phyloP scores from a whole-genome alignment of 176 grass and related monocot species.

The Alloteropsis semialata region DNA sequence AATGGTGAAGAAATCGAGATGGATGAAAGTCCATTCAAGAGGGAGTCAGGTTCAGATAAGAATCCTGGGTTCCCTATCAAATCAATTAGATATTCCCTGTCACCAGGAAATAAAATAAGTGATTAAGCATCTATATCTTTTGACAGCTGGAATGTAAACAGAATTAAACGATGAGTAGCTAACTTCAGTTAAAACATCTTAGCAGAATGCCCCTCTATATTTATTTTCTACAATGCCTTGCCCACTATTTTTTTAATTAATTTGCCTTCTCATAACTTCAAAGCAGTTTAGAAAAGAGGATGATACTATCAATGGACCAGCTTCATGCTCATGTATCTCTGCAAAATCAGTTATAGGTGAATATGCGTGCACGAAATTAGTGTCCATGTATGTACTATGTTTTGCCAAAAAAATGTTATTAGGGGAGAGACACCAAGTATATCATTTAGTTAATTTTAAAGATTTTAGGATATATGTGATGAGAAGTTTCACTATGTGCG shows the following conservation, averaged over 20 bases:
- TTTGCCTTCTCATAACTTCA: not conserved
- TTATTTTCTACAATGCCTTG: not conserved
- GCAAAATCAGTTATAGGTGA: conserved; percentile 8
- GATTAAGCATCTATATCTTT: not conserved
- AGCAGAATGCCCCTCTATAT: not conserved
- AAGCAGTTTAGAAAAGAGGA: not conserved
- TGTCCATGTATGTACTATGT: not conserved
- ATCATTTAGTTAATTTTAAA: not conserved
- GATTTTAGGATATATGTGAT: not conserved
- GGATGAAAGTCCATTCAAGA: conserved; percentile 74
- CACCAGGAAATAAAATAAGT: conserved; percentile 23
- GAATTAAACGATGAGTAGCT: not conserved
- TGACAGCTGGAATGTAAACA: not conserved
- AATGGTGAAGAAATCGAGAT: conserved; percentile 67
- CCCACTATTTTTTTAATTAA: not conserved
- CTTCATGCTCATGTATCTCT: not conserved
- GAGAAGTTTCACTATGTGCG: not conserved
- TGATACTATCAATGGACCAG: not conserved
- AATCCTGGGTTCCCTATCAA: conserved; percentile 65
- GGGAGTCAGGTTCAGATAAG: conserved; percentile 72
- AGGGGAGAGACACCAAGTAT: not conserved
- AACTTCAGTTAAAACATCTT: not conserved
- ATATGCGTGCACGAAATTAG: too few relatives aligned
- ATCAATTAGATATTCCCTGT: conserved; percentile 79
- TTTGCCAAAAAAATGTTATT: not conserved